Conservation (phyloP, 192 early-diverging fungal genomes). For the Coemansia sp. region DNA sequence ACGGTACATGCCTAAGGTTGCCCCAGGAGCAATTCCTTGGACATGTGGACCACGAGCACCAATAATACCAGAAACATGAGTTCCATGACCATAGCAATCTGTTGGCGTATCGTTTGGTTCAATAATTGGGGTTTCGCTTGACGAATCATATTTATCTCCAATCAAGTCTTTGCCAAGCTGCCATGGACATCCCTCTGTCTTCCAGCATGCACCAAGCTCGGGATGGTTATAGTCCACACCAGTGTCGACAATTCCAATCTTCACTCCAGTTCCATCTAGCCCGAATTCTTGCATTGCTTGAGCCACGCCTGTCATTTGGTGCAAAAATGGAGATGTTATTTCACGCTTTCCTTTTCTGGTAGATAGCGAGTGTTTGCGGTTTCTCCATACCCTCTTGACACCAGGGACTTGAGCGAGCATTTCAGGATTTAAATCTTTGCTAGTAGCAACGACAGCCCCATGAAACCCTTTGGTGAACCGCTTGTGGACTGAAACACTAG, state of each 20-base stretch:
- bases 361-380: slow-evolving; percentile 6
- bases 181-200: slow-evolving; percentile 60
- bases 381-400: slow-evolving; percentile 21
- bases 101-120: slow-evolving; percentile 57
- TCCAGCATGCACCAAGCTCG: slow-evolving; percentile 53
- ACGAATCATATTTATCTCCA: slow-evolving; percentile 53
- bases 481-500: slow-evolving; percentile 12
- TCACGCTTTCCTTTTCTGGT: background rate
- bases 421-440: background rate
- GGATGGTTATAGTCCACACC: slow-evolving; percentile 56
- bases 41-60: slow-evolving; percentile 64
- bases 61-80: slow-evolving; percentile 71
- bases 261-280: slow-evolving; percentile 61
- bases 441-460: slow-evolving; percentile 21
- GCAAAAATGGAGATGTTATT: slow-evolving; percentile 14
- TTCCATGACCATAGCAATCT: slow-evolving; percentile 67
- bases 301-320: slow-evolving; percentile 59
- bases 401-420: background rate
- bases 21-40: slow-evolving; percentile 79
- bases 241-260: slow-evolving; percentile 52
- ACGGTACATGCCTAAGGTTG: slow-evolving; percentile 75
- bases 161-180: slow-evolving; percentile 65
- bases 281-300: slow-evolving; percentile 55
- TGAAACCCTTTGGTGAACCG: slow-evolving; percentile 18
- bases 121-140: slow-evolving; percentile 25